Evolutionary conservation across 2,329 filamentous ascomycete genomes (phyloP), one percentile per base, ranked within the genome.

Genomic region (Colletotrichum eremochloae): DNA sequence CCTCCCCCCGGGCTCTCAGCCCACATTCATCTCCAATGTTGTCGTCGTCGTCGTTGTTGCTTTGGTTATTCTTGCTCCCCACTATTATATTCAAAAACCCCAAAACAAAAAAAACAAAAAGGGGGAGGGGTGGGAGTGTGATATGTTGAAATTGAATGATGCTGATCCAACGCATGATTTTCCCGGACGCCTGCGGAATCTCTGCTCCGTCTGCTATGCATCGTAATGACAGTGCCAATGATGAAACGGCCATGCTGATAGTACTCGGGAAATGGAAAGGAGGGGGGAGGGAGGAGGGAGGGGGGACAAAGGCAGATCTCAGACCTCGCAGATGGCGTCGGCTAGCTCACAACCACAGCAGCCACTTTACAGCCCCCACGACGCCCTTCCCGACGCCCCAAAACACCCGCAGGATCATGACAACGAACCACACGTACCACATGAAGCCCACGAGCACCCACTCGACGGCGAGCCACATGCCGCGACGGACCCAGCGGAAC

Each of bases 341-440:
- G 29, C 58, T 46, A 29, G 44, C 68, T 84, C 81, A 94, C 76
- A 96, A 81, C 94, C 94, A 97, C 74, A 97, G 83, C 79, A 98
- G 82, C 96, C 96, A 98, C 78, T 88, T 87, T n/a, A 93, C 85
- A 12, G 88, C 87, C 14, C 85, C 83, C 62, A 90, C 84, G 0
- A 89, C 78, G 2, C 90, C 91, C 57, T 88, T 88, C 56, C 92
- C 87, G 1, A 92, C 76, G 14, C 91, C 90, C 72, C 91, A 84
- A 46, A 93, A 82, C 18, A 93, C 81, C 72, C 94, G 89, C 63
- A 93, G 85, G 33, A 96, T 85, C 80, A 95, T 93, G 33, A 98
- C 95, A 44, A 97, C 85, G 71, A 97, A 90, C 95, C 96, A 98
- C 20, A 97, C 91, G 82, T 93, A 94, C 95, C 96, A 98, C 91